A percentile compares a stretch with the other conserved stretches of the same genome.
phyloP scores from a whole-genome alignment of 768 basidiomycete genomes.

The Gelatoporia subvermispora region DNA sequence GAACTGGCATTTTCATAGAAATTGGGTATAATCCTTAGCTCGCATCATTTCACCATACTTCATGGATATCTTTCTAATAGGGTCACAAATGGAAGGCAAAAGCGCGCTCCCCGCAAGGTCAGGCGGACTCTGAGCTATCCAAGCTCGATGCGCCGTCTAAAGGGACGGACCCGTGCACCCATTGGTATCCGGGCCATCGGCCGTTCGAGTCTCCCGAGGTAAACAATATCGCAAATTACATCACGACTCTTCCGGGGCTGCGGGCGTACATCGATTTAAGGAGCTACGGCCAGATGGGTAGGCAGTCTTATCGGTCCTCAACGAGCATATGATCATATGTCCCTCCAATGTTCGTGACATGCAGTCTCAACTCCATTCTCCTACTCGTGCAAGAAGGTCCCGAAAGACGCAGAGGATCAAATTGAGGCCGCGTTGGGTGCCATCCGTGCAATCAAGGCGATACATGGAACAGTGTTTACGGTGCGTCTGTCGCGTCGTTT shows the following conservation, averaged over 20 bases:
- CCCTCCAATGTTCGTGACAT: not conserved
- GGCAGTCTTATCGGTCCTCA: slow-evolving; percentile 16
- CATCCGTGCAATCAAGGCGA: slow-evolving; percentile 46
- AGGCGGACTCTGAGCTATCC: not conserved
- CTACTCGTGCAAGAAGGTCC: slow-evolving; percentile 55
- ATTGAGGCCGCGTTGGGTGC: slow-evolving; percentile 69
- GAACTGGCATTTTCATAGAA: slow-evolving; percentile 36
- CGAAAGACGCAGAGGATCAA: slow-evolving; percentile 72
- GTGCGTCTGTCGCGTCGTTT: slow-evolving; percentile 25
- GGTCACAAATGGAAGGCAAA: slow-evolving; percentile 65
- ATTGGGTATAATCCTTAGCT: slow-evolving; percentile 42
- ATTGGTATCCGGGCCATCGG: slow-evolving; percentile 70
- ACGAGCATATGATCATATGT: not conserved
- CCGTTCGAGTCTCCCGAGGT: slow-evolving; percentile 77
- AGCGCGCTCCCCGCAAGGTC: slow-evolving; percentile 19
- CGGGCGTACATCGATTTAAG: slow-evolving; percentile 70
- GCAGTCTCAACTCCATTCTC: slow-evolving; percentile 78
- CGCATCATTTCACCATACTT: not conserved
- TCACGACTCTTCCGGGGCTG: slow-evolving; percentile 47
- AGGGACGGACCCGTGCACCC: slow-evolving; percentile 56
- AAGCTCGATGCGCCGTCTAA: slow-evolving; percentile 5
- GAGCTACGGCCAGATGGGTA: slow-evolving; percentile 81
- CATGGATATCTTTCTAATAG: slow-evolving; percentile 27
- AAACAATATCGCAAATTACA: slow-evolving; percentile 67
- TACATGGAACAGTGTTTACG: slow-evolving; percentile 54